Percentiles rank a stretch among this genome's conserved stretches.
These are phyloP conservation scores for Suhomyces emberorum DNA, from an alignment of 805 yeast genomes.

Conservation along the genomic window DNA sequence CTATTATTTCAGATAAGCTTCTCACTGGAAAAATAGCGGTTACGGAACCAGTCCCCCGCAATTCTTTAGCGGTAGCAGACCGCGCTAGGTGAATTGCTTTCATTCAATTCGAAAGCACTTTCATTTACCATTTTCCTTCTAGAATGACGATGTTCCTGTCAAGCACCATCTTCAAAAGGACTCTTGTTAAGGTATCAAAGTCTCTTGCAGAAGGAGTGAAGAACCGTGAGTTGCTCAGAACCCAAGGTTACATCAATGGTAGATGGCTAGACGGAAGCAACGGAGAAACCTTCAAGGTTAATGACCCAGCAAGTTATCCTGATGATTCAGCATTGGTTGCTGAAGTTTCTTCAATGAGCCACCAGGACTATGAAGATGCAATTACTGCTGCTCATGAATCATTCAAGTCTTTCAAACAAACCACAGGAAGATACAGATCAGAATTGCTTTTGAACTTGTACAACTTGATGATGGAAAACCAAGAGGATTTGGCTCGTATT, in stretches of 20 bases:
- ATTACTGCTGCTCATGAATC: constrained; percentile 53
- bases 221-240: constrained; percentile 50
- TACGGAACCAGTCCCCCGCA: no score
- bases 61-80: no score
- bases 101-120: no score
- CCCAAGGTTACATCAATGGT: constrained; percentile 70
- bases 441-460: constrained; percentile 50
- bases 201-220: constrained; percentile 23
- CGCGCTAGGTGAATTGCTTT: no score
- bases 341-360: constrained; percentile 52
- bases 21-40: no score
- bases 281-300: constrained; percentile 54
- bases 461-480: constrained; percentile 52
- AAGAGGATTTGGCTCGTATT: constrained; percentile 62
- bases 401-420: constrained; percentile 48
- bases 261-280: constrained; percentile 55
- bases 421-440: constrained; percentile 57
- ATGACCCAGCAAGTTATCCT: constrained; percentile 65
- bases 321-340: constrained; percentile 43
- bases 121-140: no score
- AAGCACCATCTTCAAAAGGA: constrained; percentile 1
- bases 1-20: no score
- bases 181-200: constrained; percentile 6
- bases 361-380: constrained; percentile 51
- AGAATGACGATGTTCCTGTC: background rate